These are phyloP conservation scores for Neostapfia colusana DNA, from an alignment of 176 grass and related monocot genomes.

Conservation along the genomic window DNA sequence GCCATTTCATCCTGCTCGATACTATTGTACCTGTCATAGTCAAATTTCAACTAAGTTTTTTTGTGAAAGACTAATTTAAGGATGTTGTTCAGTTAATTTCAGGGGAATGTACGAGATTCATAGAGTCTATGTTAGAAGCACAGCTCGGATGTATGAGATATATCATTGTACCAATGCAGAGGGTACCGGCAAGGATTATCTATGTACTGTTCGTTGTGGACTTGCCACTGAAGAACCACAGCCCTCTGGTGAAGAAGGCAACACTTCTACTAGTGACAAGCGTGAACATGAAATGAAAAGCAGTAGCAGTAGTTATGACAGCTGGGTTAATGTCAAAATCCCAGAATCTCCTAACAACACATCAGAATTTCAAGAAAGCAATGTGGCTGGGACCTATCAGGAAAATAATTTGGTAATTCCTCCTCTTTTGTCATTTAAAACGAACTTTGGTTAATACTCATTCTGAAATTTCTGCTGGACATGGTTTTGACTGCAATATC, in stretches of 20 bases:
- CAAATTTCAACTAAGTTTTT: slow-evolving; percentile 4
- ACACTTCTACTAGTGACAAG: slow-evolving; percentile 39
- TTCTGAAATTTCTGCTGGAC: slow-evolving; percentile 4
- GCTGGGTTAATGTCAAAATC: slow-evolving; percentile 80
- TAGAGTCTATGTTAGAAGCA: slow-evolving; percentile 71
- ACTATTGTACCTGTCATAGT: background rate
- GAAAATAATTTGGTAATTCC: slow-evolving; percentile 53
- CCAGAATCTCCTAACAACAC: slow-evolving; percentile 43
- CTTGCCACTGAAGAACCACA: slow-evolving; percentile 44
- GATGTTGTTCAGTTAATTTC: slow-evolving; percentile 62
- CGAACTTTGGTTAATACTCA: background rate
- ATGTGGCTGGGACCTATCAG: slow-evolving; percentile 31
- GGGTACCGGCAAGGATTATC: slow-evolving; percentile 64
- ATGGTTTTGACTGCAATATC: slow-evolving; percentile 1
- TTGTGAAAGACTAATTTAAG: slow-evolving; percentile 24
- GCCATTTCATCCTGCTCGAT: slow-evolving; percentile 13
- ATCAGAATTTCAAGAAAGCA: slow-evolving; percentile 35
- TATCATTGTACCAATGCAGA: slow-evolving; percentile 59
- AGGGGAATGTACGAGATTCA: slow-evolving; percentile 68
- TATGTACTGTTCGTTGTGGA: slow-evolving; percentile 80
- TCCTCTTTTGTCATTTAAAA: background rate
- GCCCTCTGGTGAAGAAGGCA: slow-evolving; percentile 38
- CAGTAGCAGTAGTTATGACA: slow-evolving; percentile 65
- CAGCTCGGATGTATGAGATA: slow-evolving; percentile 82
- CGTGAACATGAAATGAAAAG: slow-evolving; percentile 44